These are phyloP conservation scores for Phytophthora europaea DNA, from an alignment of 352 stramenopile genomes.

Conservation along the genomic window DNA sequence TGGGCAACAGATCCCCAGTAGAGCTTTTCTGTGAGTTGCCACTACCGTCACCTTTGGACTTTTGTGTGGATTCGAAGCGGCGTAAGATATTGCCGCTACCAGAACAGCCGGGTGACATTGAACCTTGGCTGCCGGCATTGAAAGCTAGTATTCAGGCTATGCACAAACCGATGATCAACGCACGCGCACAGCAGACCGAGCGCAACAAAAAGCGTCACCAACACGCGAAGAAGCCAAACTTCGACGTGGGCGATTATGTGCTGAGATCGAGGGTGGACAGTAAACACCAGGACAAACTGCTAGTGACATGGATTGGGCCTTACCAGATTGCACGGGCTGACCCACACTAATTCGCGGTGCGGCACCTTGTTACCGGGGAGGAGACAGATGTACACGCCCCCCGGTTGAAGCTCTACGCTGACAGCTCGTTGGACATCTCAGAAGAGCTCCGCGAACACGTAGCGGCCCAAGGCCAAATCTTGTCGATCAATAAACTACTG, in stretches of 20 bases:
- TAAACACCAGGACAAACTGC: constrained; percentile 38
- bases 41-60: not conserved
- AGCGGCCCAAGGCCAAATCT: constrained; percentile 21
- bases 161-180: constrained; percentile 27
- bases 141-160: constrained; percentile 6
- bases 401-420: constrained; percentile 44
- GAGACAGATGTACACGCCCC: constrained; percentile 36
- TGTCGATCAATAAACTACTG: constrained; percentile 14
- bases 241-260: constrained; percentile 42
- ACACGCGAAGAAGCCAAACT: constrained; percentile 16
- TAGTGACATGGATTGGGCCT: constrained; percentile 44
- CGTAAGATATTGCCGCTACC: constrained; percentile 5
- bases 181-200: constrained; percentile 11
- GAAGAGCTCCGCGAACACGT: constrained; percentile 40
- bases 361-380: constrained; percentile 19
- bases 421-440: constrained; percentile 33
- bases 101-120: constrained; percentile 6
- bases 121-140: not conserved
- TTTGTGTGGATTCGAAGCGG: constrained; percentile 14
- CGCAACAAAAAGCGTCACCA: constrained; percentile 13
- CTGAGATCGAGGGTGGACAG: constrained; percentile 40
- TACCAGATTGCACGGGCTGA: constrained; percentile 33
- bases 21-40: constrained; percentile 34
- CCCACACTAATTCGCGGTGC: constrained; percentile 35
- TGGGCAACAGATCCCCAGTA: constrained; percentile 23